phyloP scores from a whole-genome alignment of 768 basidiomycete genomes.

The Lentinula edodes region DNA sequence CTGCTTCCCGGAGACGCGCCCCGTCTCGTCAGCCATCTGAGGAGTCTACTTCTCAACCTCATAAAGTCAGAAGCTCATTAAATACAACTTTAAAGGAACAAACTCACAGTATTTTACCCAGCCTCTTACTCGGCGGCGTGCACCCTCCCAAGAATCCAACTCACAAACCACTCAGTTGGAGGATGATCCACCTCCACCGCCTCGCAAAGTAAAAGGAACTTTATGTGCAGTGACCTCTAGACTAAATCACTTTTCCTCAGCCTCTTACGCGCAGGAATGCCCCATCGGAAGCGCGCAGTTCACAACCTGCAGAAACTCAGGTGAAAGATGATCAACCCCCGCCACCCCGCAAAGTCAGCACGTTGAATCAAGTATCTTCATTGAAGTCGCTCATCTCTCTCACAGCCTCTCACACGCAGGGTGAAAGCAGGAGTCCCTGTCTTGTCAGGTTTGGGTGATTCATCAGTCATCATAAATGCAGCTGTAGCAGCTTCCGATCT shows the following conservation, averaged over 20 bases:
- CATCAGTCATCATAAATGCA: constrained; percentile 30
- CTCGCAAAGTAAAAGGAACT: constrained; percentile 24
- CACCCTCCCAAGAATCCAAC: neutral
- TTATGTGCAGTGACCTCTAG: neutral
- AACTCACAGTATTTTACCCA: neutral
- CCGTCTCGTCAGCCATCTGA: constrained; percentile 34
- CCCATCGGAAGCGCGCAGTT: no score
- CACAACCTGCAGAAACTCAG: no score
- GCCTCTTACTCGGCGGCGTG: neutral
- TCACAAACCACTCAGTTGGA: neutral
- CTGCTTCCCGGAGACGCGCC: neutral
- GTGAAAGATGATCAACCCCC: no score
- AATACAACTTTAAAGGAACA: neutral
- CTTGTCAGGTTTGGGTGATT: constrained; percentile 41
- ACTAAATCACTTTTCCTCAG: constrained; percentile 18
- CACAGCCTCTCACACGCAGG: constrained; percentile 39
- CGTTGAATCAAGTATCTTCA: neutral
- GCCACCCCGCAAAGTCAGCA: no score
- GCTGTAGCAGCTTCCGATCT: constrained; percentile 16
- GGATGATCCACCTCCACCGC: constrained; percentile 14
- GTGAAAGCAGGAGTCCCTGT: constrained; percentile 29
- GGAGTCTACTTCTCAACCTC: constrained; percentile 21
- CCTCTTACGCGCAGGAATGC: constrained; percentile 33
- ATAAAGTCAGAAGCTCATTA: neutral
- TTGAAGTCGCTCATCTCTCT: neutral